Evolutionary conservation across 2,329 filamentous ascomycete species (phyloP).

Genomic region (Macrophomina tecta): DNA sequence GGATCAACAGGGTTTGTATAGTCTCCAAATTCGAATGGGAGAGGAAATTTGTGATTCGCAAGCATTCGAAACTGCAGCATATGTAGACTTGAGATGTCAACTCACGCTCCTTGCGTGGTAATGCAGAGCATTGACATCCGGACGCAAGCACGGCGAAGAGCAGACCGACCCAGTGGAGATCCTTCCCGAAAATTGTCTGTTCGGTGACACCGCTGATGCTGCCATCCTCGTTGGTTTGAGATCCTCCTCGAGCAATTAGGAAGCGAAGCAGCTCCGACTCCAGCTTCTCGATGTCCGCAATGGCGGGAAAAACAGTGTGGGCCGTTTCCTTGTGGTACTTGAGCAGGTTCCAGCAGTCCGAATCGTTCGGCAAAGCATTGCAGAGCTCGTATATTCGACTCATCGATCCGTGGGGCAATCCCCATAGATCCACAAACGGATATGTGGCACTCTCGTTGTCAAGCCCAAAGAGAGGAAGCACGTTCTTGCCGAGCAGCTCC

Average conservation of each 20-base stretch:
- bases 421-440: slow-evolving; percentile 70
- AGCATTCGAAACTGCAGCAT: slow-evolving; percentile 69
- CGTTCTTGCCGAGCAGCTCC: slow-evolving; percentile 63
- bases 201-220: slow-evolving; percentile 53
- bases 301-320: slow-evolving; percentile 65
- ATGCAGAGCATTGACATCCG: slow-evolving; percentile 65
- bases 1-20: slow-evolving; percentile 66
- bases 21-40: slow-evolving; percentile 66
- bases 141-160: slow-evolving; percentile 68
- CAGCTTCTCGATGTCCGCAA: slow-evolving; percentile 62
- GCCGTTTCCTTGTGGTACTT: slow-evolving; percentile 64
- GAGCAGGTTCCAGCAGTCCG: slow-evolving; percentile 64
- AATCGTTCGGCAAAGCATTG: slow-evolving; percentile 63
- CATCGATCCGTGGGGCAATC: slow-evolving; percentile 62
- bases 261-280: slow-evolving; percentile 61
- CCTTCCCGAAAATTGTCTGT: slow-evolving; percentile 63
- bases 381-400: slow-evolving; percentile 64
- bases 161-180: slow-evolving; percentile 64
- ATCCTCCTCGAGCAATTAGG: slow-evolving; percentile 57
- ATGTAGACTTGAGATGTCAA: slow-evolving; percentile 69
- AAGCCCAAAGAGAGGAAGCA: slow-evolving; percentile 66
- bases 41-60: slow-evolving; percentile 68
- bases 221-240: slow-evolving; percentile 48
- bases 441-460: slow-evolving; percentile 70
- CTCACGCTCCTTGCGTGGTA: slow-evolving; percentile 65